Evolutionary conservation across 2,329 filamentous ascomycete genomes (phyloP).

Genomic region (Sporothrix dimorphospora): DNA sequence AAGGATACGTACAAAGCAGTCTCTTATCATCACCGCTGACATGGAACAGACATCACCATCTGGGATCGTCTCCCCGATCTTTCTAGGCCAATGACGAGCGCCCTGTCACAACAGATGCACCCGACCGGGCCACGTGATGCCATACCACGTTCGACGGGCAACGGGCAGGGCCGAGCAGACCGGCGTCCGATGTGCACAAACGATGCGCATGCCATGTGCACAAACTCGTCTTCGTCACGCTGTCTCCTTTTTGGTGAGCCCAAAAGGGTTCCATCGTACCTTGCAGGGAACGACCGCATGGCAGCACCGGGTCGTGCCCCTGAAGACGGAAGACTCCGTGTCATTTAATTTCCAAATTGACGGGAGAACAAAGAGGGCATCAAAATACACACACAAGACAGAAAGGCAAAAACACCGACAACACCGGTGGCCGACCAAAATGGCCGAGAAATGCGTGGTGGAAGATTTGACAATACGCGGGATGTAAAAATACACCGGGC

Average conservation of each 20-base stretch:
- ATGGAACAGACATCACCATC: not conserved
- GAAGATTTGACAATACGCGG: constrained; percentile 1
- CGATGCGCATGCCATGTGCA: not conserved
- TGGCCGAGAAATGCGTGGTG: constrained; percentile 12
- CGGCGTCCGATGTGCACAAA: not conserved
- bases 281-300: not conserved
- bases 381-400: not conserved
- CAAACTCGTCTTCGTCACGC: not conserved
- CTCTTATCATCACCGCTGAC: not conserved
- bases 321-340: constrained; percentile 19
- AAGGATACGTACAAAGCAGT: not conserved
- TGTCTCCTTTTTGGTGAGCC: not conserved
- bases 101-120: not conserved
- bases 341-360: constrained; percentile 1
- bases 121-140: not conserved
- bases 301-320: not conserved
- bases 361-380: too few relatives aligned
- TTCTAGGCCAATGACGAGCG: constrained; percentile 3
- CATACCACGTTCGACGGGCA: not conserved
- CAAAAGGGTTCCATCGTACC: not conserved
- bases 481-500: constrained; percentile 1
- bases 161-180: not conserved
- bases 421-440: not conserved
- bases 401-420: not conserved
- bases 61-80: not conserved